These are phyloP conservation scores for Crithidia acanthocephali DNA, from an alignment of 208 protist species.

Conservation along the genomic window DNA sequence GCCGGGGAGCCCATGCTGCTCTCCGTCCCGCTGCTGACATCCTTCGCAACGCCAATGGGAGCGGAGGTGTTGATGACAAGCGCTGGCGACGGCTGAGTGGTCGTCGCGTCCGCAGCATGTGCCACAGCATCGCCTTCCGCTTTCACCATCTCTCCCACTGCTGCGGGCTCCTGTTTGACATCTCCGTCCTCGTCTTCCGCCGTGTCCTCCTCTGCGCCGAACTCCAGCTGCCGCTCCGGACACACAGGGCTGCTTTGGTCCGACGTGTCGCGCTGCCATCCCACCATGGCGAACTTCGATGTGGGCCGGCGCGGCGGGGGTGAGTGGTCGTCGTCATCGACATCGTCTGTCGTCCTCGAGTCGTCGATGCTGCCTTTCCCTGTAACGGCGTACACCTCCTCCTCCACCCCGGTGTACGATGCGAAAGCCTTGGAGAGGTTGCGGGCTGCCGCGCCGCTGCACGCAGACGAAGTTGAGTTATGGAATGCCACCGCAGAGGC, in stretches of 20 bases:
- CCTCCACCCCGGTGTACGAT: neutral
- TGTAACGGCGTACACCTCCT: neutral
- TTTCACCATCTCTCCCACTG: too few relatives aligned
- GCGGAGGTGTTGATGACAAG: neutral
- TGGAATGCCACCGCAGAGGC: neutral
- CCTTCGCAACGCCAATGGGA: neutral
- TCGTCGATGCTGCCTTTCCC: neutral
- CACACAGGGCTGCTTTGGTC: neutral
- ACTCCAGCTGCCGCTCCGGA: slow-evolving; percentile 6
- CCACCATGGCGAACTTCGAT: neutral
- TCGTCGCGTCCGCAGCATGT: too few relatives aligned
- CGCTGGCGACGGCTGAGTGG: neutral
- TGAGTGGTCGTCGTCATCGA: neutral
- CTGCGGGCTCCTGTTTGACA: neutral
- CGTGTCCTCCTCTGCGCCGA: neutral
- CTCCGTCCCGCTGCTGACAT: slow-evolving; percentile 4
- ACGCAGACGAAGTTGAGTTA: neutral
- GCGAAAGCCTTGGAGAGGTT: slow-evolving; percentile 1
- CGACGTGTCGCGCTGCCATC: neutral
- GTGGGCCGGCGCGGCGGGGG: slow-evolving; percentile 7
- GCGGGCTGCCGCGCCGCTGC: neutral
- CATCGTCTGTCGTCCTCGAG: neutral
- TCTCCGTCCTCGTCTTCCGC: neutral
- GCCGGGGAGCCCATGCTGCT: slow-evolving; percentile 14
- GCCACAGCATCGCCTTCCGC: too few relatives aligned